phyloP scores from a whole-genome alignment of 1,284 basidiomycete species.

The Filobasidium uniguttulatum region DNA sequence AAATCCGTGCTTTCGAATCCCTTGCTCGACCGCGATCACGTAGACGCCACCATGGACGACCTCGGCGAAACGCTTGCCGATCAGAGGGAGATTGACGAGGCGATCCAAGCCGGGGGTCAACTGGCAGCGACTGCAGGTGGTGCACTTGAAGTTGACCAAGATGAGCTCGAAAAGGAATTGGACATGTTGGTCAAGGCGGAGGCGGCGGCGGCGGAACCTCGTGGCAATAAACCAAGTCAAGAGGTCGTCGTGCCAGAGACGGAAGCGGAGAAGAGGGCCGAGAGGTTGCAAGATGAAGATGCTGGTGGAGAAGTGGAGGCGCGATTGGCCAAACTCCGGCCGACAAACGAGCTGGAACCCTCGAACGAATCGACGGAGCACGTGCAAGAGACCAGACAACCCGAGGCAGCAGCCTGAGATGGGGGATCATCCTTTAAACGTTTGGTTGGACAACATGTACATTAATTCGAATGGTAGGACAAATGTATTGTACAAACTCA shows the following conservation, averaged over 20 bases:
- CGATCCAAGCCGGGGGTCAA: conserved; percentile 53
- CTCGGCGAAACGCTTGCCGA: conserved; percentile 68
- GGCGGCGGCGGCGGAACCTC: too few relatives aligned
- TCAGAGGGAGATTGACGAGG: conserved; percentile 67
- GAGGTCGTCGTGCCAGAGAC: conserved; percentile 37
- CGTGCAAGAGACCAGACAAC: not conserved
- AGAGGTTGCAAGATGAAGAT: not conserved
- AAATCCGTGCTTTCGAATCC: conserved; percentile 63
- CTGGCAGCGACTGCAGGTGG: conserved; percentile 40
- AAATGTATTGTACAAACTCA: too few relatives aligned
- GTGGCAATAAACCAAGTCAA: conserved; percentile 21
- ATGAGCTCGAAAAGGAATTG: conserved; percentile 40
- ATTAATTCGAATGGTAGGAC: too few relatives aligned
- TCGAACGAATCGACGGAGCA: not conserved
- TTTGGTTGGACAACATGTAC: too few relatives aligned
- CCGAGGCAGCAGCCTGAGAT: not conserved
- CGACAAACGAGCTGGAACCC: not conserved
- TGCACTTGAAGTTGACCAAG: conserved; percentile 43
- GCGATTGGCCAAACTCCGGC: not conserved
- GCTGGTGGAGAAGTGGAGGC: not conserved
- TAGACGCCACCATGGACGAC: conserved; percentile 75
- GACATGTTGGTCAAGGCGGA: conserved; percentile 35
- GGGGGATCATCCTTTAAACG: too few relatives aligned
- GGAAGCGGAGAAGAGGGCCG: conserved; percentile 20
- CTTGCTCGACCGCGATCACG: conserved; percentile 55